Base-by-base conservation (phyloP, 2,329 filamentous ascomycete species). In the Boeremia lycopersici region DNA sequence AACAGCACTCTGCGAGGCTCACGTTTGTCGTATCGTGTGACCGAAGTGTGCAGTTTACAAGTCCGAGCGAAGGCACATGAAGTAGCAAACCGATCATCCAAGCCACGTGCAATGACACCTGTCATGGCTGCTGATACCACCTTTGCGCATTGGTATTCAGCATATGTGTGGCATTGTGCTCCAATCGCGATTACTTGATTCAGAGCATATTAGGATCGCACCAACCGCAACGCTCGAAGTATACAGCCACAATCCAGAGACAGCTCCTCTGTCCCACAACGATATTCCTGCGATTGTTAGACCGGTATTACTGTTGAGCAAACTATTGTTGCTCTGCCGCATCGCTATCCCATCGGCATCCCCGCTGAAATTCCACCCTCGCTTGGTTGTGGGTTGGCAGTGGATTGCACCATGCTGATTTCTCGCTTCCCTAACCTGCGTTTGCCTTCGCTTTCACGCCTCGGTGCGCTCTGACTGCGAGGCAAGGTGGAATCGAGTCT, bases 31-130 rank as follows among this genome's bases (percentile, higher is more conserved):
- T 35, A 30, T 30, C 3, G 6, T 7, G 17, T 10, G 33, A 30
- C 33, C 35, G 12, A 30, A 36, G 12, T n/a, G 38, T 15, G 12
- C 39, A 15, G 7, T 38, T 23, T 8, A 35, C 12, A 23, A 13
- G 10, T 23, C 38, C 28, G 40, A 34, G 33, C 23, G 26, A 17
- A 36, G 19, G 26, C 34, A 17, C 31, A 33, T 19, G 19, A 23
- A 33, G 11, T 33, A 15, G 19, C 43, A 34, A 4, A 34, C 15
- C 19, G 17, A 29, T 36, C 12, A 13, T 8, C n/a, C 11, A 9
- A 23, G 23, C 36, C 30, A 41, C 35, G 23, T 46, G 30, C 41
- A 35, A 25, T 44, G 49, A 46, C 29, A 44, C 40, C 31, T 34
- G 39, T 53, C 45, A 55, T 31, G 19, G 35, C 9, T 35, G 40